These are phyloP conservation scores for Crucihimalaya himalaica DNA, from an alignment of 345 rosid species.

Conservation along the genomic window DNA sequence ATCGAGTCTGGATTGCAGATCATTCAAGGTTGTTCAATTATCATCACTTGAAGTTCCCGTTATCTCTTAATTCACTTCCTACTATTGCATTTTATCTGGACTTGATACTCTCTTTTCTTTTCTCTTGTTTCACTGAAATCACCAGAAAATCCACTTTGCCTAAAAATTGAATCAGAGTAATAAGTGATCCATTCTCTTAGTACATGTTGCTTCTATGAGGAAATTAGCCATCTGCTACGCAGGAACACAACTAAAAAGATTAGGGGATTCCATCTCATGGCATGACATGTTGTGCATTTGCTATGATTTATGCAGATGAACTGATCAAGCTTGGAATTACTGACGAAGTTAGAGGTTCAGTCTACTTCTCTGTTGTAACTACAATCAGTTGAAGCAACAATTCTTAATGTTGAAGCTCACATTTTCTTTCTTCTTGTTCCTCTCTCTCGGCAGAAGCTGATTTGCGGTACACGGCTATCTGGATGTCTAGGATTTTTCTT, in stretches of 20 bases:
- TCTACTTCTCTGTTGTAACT: slow-evolving; percentile 24
- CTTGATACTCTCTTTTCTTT: not conserved
- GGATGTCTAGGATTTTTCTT: slow-evolving; percentile 95
- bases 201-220: not conserved
- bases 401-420: slow-evolving; percentile 27
- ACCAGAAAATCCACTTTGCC: not conserved
- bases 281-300: slow-evolving; percentile 21
- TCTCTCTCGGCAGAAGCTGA: slow-evolving; percentile 70
- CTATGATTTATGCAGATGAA: slow-evolving; percentile 64
- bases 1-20: slow-evolving; percentile 80
- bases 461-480: slow-evolving; percentile 84
- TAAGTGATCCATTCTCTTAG: slow-evolving; percentile 3
- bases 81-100: not conserved
- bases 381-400: slow-evolving; percentile 3
- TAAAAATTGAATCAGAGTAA: not conserved
- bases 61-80: not conserved
- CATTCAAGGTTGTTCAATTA: slow-evolving; percentile 58
- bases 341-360: slow-evolving; percentile 71
- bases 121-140: not conserved
- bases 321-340: slow-evolving; percentile 83
- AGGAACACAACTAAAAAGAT: not conserved
- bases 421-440: slow-evolving; percentile 22
- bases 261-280: slow-evolving; percentile 20
- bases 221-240: slow-evolving; percentile 9
- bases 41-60: not conserved